A percentile compares a stretch with the other conserved stretches of the same genome.
Evolutionary conservation across 129 eudicot genomes (phyloP).

Genomic region (Logfia minima): DNA sequence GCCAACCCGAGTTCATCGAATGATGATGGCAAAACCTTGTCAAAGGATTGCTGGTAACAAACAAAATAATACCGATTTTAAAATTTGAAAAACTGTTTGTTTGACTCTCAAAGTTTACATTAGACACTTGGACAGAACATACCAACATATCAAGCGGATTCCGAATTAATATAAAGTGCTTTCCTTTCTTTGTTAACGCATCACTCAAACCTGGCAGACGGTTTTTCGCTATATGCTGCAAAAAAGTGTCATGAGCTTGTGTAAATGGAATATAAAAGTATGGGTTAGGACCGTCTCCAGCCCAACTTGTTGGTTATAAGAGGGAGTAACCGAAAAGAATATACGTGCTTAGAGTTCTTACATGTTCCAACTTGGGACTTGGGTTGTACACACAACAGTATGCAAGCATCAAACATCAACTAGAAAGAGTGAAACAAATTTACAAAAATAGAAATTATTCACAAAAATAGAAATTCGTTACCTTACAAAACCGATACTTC

Average conservation of each 20-base stretch:
- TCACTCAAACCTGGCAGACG: slow-evolving; percentile 61
- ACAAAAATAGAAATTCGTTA: slow-evolving; percentile 19
- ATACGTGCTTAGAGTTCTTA: too few relatives aligned
- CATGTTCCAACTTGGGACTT: too few relatives aligned
- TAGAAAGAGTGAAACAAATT: neutral
- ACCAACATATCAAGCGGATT: slow-evolving; percentile 95
- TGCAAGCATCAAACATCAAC: slow-evolving; percentile 15
- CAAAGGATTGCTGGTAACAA: slow-evolving; percentile 70
- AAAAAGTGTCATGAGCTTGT: slow-evolving; percentile 12
- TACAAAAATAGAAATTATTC: neutral
- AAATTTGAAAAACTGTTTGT: neutral
- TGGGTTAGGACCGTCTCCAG: too few relatives aligned
- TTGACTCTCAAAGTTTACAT: neutral
- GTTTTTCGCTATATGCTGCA: slow-evolving; percentile 87
- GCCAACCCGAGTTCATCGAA: slow-evolving; percentile 74
- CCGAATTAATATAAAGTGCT: slow-evolving; percentile 81
- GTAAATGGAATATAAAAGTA: neutral
- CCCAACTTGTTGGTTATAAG: neutral
- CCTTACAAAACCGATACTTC: slow-evolving; percentile 94
- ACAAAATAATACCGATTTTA: neutral
- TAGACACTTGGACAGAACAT: slow-evolving; percentile 12
- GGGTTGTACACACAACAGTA: neutral
- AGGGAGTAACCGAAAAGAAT: too few relatives aligned
- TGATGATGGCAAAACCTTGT: slow-evolving; percentile 77
- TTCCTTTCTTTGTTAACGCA: slow-evolving; percentile 79